phyloP scores from a whole-genome alignment of 768 basidiomycete genomes.

The Scleroderma bovista region DNA sequence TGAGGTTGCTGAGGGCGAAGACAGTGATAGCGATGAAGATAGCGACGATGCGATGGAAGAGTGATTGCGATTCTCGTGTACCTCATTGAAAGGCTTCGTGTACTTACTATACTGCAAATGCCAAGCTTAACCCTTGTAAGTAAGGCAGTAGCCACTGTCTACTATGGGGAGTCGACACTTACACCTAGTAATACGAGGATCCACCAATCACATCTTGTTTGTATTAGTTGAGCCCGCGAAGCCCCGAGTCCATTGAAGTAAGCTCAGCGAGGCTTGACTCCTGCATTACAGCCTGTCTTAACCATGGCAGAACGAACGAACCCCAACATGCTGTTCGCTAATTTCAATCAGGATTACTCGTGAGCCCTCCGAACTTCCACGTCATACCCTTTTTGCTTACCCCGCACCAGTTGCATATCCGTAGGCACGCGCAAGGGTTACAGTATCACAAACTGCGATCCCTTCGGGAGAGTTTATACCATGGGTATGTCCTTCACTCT shows the following conservation, averaged over 20 bases:
- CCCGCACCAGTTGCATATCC: constrained; percentile 65
- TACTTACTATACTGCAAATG: no score
- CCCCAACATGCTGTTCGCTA: constrained; percentile 72
- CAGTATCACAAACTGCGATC: constrained; percentile 96
- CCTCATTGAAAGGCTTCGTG: no score
- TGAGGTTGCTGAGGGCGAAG: constrained; percentile 87
- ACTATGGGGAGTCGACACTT: no score
- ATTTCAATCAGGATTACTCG: constrained; percentile 99
- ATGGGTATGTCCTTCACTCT: constrained; percentile 59
- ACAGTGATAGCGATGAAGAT: constrained; percentile 75
- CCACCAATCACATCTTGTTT: no score
- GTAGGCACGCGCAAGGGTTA: constrained; percentile 95
- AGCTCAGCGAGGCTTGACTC: background rate
- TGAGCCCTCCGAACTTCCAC: constrained; percentile 31
- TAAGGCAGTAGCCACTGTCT: no score
- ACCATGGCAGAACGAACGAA: constrained; percentile 37
- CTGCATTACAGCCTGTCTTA: background rate
- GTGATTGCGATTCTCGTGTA: constrained; percentile 12
- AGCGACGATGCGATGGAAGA: constrained; percentile 63
- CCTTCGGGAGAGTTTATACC: constrained; percentile 93
- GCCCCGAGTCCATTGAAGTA: no score
- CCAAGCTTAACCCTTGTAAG: no score
- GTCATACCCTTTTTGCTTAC: constrained; percentile 1
- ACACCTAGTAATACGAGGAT: no score
- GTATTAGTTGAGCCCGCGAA: no score